A percentile compares a stretch with the other conserved stretches of the same genome.
phyloP scores from a whole-genome alignment of 805 yeast genomes.

The Metschnikowia lachancei region DNA sequence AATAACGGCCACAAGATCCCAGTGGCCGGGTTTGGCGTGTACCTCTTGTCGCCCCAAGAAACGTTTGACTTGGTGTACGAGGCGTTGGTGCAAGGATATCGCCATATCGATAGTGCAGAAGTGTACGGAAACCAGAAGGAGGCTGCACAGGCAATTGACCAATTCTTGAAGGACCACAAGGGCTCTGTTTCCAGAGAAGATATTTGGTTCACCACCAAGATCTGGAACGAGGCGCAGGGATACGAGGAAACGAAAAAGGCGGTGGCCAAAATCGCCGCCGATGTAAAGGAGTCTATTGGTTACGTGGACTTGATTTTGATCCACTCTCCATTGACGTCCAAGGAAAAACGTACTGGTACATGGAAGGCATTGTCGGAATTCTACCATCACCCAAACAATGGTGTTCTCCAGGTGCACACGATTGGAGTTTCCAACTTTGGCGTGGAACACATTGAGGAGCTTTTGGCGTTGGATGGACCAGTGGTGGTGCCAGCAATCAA shows the following conservation, averaged over 20 bases:
- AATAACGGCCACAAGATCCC: conserved; percentile 59
- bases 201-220: conserved; percentile 40
- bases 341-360: conserved; percentile 52
- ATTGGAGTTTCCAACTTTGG: conserved; percentile 83
- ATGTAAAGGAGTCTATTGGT: conserved; percentile 41
- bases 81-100: conserved; percentile 65
- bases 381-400: conserved; percentile 47
- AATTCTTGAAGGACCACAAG: conserved; percentile 46
- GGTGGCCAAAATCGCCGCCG: conserved; percentile 51
- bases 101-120: conserved; percentile 74
- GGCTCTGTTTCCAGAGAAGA: conserved; percentile 26
- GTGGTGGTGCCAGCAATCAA: conserved; percentile 60
- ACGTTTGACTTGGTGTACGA: conserved; percentile 46
- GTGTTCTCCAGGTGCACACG: conserved; percentile 54
- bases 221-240: conserved; percentile 31
- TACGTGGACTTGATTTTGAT: conserved; percentile 42
- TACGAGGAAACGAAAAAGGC: conserved; percentile 56
- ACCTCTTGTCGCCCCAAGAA: conserved; percentile 37
- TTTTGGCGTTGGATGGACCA: conserved; percentile 54
- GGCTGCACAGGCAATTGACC: conserved; percentile 55
- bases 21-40: conserved; percentile 56
- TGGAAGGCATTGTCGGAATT: conserved; percentile 76
- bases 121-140: conserved; percentile 63
- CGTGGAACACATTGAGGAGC: conserved; percentile 53
- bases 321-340: conserved; percentile 51